Percentiles rank a stretch among this genome's conserved stretches.
Conservation (phyloP, 768 basidiomycete species). For the Epithele typhae region DNA sequence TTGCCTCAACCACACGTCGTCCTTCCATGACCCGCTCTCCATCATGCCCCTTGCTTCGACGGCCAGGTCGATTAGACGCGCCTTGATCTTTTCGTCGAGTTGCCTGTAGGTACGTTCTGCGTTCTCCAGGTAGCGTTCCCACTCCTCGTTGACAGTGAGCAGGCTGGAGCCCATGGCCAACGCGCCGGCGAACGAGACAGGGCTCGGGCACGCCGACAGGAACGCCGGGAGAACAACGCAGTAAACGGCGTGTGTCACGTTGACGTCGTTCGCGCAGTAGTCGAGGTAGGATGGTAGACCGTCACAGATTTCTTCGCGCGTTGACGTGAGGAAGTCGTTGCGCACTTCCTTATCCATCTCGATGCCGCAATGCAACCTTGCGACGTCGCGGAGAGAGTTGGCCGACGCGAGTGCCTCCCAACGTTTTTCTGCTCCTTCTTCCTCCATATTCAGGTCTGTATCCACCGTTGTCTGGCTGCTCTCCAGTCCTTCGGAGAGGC, state of each 20-base stretch:
- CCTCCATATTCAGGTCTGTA: slow-evolving; percentile 32
- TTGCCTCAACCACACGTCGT: slow-evolving; percentile 83
- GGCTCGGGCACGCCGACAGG: slow-evolving; percentile 79
- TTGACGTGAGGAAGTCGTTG: slow-evolving; percentile 67
- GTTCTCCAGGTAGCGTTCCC: slow-evolving; percentile 76
- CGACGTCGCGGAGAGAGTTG: slow-evolving; percentile 91
- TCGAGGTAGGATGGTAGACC: slow-evolving; percentile 69
- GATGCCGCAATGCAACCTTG: slow-evolving; percentile 82
- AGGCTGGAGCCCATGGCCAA: slow-evolving; percentile 91
- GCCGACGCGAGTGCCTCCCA: slow-evolving; percentile 95
- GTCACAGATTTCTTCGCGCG: slow-evolving; percentile 59
- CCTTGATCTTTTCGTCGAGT: slow-evolving; percentile 59
- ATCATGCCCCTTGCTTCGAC: slow-evolving; percentile 48
- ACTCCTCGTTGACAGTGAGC: slow-evolving; percentile 83
- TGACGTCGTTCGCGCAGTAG: slow-evolving; percentile 86
- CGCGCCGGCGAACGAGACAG: slow-evolving; percentile 88
- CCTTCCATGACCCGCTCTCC: slow-evolving; percentile 52
- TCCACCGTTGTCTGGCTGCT: slow-evolving; percentile 36
- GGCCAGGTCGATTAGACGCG: slow-evolving; percentile 64
- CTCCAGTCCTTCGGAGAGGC: slow-evolving; percentile 39
- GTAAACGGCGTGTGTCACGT: slow-evolving; percentile 80
- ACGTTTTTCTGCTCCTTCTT: slow-evolving; percentile 45
- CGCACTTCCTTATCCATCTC: slow-evolving; percentile 74
- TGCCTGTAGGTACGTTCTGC: slow-evolving; percentile 76
- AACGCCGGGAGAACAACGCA: slow-evolving; percentile 75